These are phyloP conservation scores for Tylopilus plumbeoviolaceoides DNA, from an alignment of 768 basidiomycete genomes.

Conservation along the genomic window DNA sequence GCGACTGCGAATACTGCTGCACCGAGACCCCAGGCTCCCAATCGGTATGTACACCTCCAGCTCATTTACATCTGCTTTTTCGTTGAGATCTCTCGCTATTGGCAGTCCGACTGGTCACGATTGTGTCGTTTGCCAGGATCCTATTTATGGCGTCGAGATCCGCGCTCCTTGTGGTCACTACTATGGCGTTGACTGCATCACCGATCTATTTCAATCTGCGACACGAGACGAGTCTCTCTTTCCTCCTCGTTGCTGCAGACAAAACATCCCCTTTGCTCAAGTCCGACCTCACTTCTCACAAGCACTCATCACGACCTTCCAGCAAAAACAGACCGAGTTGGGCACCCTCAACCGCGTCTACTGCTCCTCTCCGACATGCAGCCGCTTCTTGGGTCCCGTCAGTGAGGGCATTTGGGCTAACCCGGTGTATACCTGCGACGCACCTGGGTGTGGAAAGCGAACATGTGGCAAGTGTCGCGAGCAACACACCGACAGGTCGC, in stretches of 20 bases:
- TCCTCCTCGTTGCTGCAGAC: not conserved
- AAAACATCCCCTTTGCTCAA: not conserved
- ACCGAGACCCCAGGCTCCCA: not conserved
- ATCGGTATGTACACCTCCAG: not conserved
- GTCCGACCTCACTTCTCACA: not conserved
- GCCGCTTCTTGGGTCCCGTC: not conserved
- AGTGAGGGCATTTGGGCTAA: not conserved
- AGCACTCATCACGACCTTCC: not conserved
- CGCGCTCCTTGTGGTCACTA: not conserved
- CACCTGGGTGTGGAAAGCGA: not conserved
- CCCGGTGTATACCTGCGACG: not conserved
- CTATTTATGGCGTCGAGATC: not conserved
- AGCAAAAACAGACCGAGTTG: not conserved
- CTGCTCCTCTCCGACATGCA: not conserved
- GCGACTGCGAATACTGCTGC: not conserved
- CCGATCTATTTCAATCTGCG: not conserved
- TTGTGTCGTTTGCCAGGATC: not conserved
- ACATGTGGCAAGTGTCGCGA: not conserved
- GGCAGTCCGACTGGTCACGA: not conserved
- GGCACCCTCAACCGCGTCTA: not conserved
- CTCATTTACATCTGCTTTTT: not conserved
- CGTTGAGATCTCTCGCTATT: not conserved
- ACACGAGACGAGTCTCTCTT: not conserved
- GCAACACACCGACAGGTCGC: not conserved
- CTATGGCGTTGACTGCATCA: not conserved